Evolutionary conservation across 1,284 basidiomycete species (phyloP).

Genomic region (Chondrostereum purpureum): DNA sequence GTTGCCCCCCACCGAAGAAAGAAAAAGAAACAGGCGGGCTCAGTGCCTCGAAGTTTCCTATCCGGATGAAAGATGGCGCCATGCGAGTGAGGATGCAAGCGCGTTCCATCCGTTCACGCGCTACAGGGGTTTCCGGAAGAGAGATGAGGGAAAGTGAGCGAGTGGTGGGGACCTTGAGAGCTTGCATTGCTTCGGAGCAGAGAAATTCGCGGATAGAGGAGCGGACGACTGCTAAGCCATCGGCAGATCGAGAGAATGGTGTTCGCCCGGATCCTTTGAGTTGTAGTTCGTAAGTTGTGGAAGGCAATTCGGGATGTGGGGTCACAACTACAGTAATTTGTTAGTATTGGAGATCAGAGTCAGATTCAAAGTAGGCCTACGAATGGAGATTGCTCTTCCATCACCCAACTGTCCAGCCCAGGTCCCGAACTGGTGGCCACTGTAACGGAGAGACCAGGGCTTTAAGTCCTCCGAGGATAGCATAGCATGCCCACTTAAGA

Average conservation of each 20-base stretch:
- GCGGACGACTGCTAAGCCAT: slow-evolving; percentile 88
- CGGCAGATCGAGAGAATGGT: slow-evolving; percentile 86
- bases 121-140: slow-evolving; percentile 70
- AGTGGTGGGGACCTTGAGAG: slow-evolving; percentile 83
- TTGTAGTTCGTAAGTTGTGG: slow-evolving; percentile 75
- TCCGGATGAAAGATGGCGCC: slow-evolving; percentile 86
- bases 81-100: slow-evolving; percentile 81
- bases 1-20: slow-evolving; percentile 70
- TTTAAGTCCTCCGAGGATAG: slow-evolving; percentile 65
- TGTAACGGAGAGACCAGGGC: slow-evolving; percentile 86
- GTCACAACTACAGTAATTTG: slow-evolving; percentile 59
- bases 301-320: slow-evolving; percentile 53
- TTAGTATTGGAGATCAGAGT: not conserved
- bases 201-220: slow-evolving; percentile 92
- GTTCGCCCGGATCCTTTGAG: slow-evolving; percentile 93
- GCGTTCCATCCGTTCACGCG: slow-evolving; percentile 74
- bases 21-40: slow-evolving; percentile 66
- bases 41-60: slow-evolving; percentile 87
- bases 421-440: slow-evolving; percentile 86
- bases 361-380: slow-evolving; percentile 34
- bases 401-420: slow-evolving; percentile 99
- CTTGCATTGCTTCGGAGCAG: slow-evolving; percentile 85
- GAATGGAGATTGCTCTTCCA: slow-evolving; percentile 84
- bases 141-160: slow-evolving; percentile 80
- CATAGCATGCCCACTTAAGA: slow-evolving; percentile 74